These are phyloP conservation scores for Leccinum insigne DNA, from an alignment of 1,284 basidiomycete genomes.

Conservation along the genomic window DNA sequence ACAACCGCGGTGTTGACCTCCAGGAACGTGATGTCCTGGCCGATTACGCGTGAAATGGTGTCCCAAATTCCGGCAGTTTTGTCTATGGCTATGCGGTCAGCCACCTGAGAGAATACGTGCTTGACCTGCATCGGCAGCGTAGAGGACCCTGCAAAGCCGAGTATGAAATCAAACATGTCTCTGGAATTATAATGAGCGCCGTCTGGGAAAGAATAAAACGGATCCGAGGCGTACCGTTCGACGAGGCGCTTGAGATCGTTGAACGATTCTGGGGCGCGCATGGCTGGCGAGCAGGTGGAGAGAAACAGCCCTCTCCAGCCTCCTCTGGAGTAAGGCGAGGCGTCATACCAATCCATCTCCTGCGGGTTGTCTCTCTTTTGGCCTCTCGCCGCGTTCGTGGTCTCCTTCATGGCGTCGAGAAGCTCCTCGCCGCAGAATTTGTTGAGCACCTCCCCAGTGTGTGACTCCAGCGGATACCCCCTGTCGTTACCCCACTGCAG, in stretches of 20 bases:
- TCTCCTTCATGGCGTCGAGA: not conserved
- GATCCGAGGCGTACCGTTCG: not conserved
- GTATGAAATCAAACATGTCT: not conserved
- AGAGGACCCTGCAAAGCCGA: not conserved
- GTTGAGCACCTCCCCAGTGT: not conserved
- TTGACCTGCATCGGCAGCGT: not conserved
- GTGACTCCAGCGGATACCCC: not conserved
- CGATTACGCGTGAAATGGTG: not conserved
- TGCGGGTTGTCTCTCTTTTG: not conserved
- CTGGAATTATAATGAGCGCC: not conserved
- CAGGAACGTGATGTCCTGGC: not conserved
- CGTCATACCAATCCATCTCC: not conserved
- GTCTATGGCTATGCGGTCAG: not conserved
- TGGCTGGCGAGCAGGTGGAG: not conserved
- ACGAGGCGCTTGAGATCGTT: not conserved
- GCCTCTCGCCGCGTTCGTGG: not conserved
- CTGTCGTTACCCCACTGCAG: not conserved
- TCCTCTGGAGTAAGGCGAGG: not conserved
- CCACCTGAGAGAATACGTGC: not conserved
- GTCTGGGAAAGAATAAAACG: too few relatives aligned
- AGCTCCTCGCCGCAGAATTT: not conserved
- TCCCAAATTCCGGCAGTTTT: not conserved
- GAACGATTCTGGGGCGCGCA: not conserved
- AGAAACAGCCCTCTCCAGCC: not conserved
- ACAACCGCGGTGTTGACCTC: not conserved